Evolutionary conservation across 495 filamentous ascomycete species (phyloP).

Genomic region (Talaromyces adpressus): DNA sequence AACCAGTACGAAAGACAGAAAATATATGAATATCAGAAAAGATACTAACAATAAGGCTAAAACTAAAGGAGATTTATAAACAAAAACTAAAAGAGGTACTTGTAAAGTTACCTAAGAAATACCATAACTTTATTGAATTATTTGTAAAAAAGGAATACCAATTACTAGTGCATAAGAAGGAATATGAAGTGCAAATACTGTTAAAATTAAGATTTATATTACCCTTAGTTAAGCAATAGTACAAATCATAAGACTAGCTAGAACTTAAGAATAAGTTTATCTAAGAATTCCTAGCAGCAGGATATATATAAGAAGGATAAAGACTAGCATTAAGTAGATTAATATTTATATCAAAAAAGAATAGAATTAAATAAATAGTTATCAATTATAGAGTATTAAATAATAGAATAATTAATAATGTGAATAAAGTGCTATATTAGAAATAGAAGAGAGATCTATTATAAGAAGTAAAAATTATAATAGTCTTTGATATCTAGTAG

Average conservation of each 20-base stretch:
- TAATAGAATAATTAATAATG: slow-evolving; percentile 17
- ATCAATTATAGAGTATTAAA: slow-evolving; percentile 21
- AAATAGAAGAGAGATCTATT: slow-evolving; percentile 15
- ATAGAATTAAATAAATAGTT: slow-evolving; percentile 14
- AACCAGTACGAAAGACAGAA: too few species aligned
- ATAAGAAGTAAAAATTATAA: slow-evolving; percentile 15
- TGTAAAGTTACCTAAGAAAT: too few species aligned
- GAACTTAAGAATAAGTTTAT: slow-evolving; percentile 2
- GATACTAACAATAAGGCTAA: too few species aligned
- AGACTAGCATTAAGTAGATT: slow-evolving; percentile 11
- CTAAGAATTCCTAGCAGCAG: slow-evolving; percentile 11
- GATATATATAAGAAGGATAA: slow-evolving; percentile 10
- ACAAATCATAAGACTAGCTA: neutral
- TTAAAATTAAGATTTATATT: neutral
- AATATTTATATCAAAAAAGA: slow-evolving; percentile 22
- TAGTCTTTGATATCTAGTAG: too few species aligned
- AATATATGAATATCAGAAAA: too few species aligned
- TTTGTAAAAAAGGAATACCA: too few species aligned
- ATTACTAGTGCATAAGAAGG: too few species aligned
- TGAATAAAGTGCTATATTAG: slow-evolving; percentile 15
- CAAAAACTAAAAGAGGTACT: too few species aligned
- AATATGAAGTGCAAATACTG: neutral
- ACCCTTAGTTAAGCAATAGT: neutral
- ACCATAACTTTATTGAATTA: too few species aligned
- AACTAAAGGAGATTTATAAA: too few species aligned